Conservation (phyloP, 106 monocot genomes). For the Acanthochlamys bracteata region DNA sequence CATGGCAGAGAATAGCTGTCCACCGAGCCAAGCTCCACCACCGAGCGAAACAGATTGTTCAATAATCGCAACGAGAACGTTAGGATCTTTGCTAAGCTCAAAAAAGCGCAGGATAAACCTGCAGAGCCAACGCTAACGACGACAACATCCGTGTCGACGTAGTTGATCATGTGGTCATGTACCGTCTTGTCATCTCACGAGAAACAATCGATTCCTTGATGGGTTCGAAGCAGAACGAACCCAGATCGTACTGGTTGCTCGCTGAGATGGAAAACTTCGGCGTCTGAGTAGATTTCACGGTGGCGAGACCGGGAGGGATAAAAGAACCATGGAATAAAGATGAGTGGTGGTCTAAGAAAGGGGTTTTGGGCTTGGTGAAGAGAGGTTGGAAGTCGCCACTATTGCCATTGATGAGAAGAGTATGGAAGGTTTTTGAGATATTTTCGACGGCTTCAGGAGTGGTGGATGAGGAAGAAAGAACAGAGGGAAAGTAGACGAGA, state of each 20-base stretch:
- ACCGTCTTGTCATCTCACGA: conserved; percentile 86
- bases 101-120: conserved; percentile 86
- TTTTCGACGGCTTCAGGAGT: neutral
- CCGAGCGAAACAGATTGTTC: conserved; percentile 98
- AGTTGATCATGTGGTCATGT: conserved; percentile 99
- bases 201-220: conserved; percentile 92
- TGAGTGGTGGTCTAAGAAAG: neutral
- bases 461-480: neutral
- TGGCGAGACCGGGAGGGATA: neutral
- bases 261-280: neutral
- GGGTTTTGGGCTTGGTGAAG: neutral
- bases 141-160: conserved; percentile 95
- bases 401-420: conserved; percentile 1
- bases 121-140: conserved; percentile 85
- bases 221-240: conserved; percentile 60
- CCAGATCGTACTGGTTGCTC: neutral
- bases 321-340: conserved; percentile 1
- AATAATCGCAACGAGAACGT: conserved; percentile 60
- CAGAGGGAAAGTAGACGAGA: neutral
- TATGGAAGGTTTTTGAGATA: neutral
- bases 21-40: conserved; percentile 96
- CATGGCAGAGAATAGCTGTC: conserved; percentile 99
- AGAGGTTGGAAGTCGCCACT: conserved; percentile 7
- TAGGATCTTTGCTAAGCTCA: conserved; percentile 82
- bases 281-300: neutral